phyloP scores from a whole-genome alignment of 23 red algal genomes.

The Gracilaria gracilis region DNA sequence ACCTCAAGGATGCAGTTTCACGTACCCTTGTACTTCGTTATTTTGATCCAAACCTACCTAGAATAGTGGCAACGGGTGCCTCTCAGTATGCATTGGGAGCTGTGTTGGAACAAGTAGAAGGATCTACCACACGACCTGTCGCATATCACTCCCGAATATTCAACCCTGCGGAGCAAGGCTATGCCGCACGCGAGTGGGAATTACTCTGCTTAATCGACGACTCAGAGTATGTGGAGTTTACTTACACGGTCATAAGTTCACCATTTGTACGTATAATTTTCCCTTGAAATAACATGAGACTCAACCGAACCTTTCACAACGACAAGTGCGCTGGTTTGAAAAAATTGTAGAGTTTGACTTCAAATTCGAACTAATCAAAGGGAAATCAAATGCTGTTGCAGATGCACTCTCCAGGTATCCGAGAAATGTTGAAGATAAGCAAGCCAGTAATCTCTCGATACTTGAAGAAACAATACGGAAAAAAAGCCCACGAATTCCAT shows the following conservation, averaged over 20 bases:
- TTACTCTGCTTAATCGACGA: background rate
- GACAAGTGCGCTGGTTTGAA: constrained; percentile 35
- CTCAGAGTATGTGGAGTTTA: constrained; percentile 13
- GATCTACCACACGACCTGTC: background rate
- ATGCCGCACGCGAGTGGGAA: constrained; percentile 27
- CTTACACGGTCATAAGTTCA: background rate
- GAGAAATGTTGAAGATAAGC: too few species aligned
- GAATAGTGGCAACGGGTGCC: background rate
- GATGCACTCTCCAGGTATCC: constrained; percentile 25
- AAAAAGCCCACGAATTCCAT: too few species aligned
- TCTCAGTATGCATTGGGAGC: constrained; percentile 28
- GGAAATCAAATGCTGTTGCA: constrained; percentile 12
- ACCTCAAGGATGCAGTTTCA: background rate
- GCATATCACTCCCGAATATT: constrained; percentile 22
- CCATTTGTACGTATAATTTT: background rate
- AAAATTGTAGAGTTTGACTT: constrained; percentile 27
- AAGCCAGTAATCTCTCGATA: too few species aligned
- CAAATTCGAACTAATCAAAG: background rate
- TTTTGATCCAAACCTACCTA: constrained; percentile 18
- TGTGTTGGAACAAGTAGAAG: constrained; percentile 27
- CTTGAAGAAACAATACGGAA: too few species aligned
- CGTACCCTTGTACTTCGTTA: constrained; percentile 3
- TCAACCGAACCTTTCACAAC: constrained; percentile 4
- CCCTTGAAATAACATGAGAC: background rate
- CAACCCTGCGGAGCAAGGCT: constrained; percentile 15